A percentile compares a stretch with the other conserved stretches of the same genome.
Conservation (phyloP, 768 basidiomycete genomes). For the Leccinellum rugosiceps region DNA sequence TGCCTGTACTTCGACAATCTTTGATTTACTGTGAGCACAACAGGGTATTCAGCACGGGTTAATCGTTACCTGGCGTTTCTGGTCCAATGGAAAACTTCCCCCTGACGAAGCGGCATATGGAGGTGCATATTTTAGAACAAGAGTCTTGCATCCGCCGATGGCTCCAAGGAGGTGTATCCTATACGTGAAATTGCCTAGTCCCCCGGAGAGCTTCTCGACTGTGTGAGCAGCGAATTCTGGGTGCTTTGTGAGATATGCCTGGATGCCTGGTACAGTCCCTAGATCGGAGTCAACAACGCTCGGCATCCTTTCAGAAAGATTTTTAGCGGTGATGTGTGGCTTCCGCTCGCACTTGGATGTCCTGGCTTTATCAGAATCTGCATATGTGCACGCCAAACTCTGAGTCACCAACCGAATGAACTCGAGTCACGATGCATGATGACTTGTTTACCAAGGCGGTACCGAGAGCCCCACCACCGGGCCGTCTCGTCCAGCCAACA, state of each 20-base stretch:
- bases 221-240: constrained; percentile 41
- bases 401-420: constrained; percentile 12
- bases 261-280: constrained; percentile 29
- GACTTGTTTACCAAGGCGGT: constrained; percentile 2
- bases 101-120: constrained; percentile 36
- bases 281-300: constrained; percentile 20
- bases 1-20: constrained; percentile 46
- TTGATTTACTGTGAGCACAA: constrained; percentile 31
- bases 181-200: constrained; percentile 54
- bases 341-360: background rate
- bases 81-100: constrained; percentile 30
- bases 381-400: background rate
- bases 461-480: background rate
- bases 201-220: constrained; percentile 46
- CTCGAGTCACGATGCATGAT: background rate
- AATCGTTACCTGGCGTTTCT: constrained; percentile 51
- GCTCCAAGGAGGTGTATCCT: constrained; percentile 44
- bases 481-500: background rate
- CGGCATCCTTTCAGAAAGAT: constrained; percentile 15
- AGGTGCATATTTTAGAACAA: constrained; percentile 59
- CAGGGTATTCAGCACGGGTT: background rate
- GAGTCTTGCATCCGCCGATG: constrained; percentile 41
- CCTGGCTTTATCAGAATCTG: constrained; percentile 1
- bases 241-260: constrained; percentile 45
- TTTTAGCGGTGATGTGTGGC: background rate